A percentile compares a stretch with the other conserved stretches of the same genome.
Conservation (phyloP, 225 moss, liverwort and hornwort species). For the Sphagnum tenellum region DNA sequence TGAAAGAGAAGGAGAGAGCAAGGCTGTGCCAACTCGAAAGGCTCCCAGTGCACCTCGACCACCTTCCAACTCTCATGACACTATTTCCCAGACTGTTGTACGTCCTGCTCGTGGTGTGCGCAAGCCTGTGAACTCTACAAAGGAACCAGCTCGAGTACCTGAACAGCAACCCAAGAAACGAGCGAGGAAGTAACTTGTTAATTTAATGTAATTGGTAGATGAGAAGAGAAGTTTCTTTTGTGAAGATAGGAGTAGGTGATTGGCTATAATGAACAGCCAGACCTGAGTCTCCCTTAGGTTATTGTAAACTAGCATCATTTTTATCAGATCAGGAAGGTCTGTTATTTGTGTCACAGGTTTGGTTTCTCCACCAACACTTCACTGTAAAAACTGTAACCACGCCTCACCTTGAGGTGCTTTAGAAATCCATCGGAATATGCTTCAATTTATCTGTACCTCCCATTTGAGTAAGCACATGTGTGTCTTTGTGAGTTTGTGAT, state of each 20-base stretch:
- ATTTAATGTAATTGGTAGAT: background rate
- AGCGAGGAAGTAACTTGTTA: constrained; percentile 18
- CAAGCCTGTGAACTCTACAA: constrained; percentile 11
- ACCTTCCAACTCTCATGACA: constrained; percentile 15
- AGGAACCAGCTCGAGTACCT: constrained; percentile 15
- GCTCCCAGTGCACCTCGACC: constrained; percentile 8
- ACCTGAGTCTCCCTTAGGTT: constrained; percentile 3
- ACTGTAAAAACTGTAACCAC: too few relatives aligned
- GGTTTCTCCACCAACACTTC: too few relatives aligned
- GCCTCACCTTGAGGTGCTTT: too few relatives aligned
- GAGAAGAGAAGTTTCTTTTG: background rate
- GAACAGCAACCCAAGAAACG: constrained; percentile 28
- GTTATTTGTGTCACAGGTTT: constrained; percentile 3
- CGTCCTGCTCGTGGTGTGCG: constrained; percentile 25
- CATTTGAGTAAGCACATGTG: too few relatives aligned
- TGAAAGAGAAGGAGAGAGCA: constrained; percentile 4
- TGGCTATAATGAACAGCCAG: background rate
- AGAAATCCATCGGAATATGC: too few relatives aligned
- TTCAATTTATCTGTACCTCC: too few relatives aligned
- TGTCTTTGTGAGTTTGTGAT: too few relatives aligned
- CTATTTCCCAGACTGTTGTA: constrained; percentile 8
- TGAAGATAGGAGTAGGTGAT: background rate
- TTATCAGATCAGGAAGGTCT: constrained; percentile 5
- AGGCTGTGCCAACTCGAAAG: constrained; percentile 13
- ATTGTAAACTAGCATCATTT: constrained; percentile 2